These are phyloP conservation scores for Phytophthora idaei DNA, from an alignment of 352 stramenopile species.

Conservation along the genomic window DNA sequence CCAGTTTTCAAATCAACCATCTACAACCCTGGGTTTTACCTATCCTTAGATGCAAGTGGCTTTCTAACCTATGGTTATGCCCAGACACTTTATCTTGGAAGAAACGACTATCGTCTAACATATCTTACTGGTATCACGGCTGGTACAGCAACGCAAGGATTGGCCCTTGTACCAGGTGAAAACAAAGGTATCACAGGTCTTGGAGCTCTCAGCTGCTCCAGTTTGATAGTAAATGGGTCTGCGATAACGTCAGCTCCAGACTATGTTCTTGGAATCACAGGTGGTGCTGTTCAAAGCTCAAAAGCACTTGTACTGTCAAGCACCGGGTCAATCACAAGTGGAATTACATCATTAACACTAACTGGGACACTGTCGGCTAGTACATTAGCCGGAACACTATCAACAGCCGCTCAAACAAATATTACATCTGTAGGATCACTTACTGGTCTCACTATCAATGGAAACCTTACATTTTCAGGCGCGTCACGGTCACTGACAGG, in stretches of 20 bases:
- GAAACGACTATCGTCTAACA: not conserved
- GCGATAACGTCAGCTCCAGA: not conserved
- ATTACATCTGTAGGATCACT: too few species aligned
- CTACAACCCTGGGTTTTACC: constrained; percentile 1
- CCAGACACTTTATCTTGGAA: not conserved
- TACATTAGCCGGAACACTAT: too few species aligned
- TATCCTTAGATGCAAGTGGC: not conserved
- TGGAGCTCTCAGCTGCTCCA: not conserved
- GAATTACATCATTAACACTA: constrained; percentile 1
- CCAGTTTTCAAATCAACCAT: not conserved
- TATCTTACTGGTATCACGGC: not conserved
- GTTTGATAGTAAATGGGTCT: not conserved
- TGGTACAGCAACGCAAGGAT: not conserved
- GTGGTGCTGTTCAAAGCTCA: not conserved
- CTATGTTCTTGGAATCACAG: not conserved
- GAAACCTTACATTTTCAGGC: too few species aligned
- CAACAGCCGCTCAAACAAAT: too few species aligned
- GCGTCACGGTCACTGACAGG: not conserved
- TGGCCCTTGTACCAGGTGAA: not conserved
- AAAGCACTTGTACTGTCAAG: not conserved
- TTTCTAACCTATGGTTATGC: not conserved
- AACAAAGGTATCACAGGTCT: too few species aligned
- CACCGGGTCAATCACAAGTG: not conserved
- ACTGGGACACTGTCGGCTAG: too few species aligned
- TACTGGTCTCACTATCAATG: too few species aligned